phyloP scores from a whole-genome alignment of 768 basidiomycete species.

The Rhodotorula kratochvilovae region DNA sequence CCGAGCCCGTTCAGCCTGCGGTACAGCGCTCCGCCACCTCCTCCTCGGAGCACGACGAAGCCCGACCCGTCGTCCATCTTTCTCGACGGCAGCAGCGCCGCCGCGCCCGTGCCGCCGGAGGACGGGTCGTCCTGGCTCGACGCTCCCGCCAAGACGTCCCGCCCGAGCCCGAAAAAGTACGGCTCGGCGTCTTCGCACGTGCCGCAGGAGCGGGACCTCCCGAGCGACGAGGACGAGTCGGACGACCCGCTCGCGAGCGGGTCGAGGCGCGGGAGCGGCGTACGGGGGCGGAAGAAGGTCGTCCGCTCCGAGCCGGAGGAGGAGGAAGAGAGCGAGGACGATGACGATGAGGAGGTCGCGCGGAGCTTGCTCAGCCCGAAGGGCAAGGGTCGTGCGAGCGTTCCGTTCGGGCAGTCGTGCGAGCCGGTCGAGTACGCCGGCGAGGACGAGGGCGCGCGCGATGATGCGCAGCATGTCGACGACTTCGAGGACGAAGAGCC shows the following conservation, averaged over 20 bases:
- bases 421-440: background rate
- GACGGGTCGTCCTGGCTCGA: background rate
- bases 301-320: background rate
- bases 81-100: background rate
- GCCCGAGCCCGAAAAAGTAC: background rate
- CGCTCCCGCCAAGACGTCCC: background rate
- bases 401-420: too few relatives aligned
- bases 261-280: background rate
- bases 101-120: too few relatives aligned
- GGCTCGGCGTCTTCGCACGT: background rate
- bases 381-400: background rate
- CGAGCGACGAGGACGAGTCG: too few relatives aligned
- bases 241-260: conserved; percentile 5
- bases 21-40: too few relatives aligned
- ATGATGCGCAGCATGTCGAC: background rate
- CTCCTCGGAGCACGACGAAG: too few relatives aligned
- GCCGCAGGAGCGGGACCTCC: too few relatives aligned
- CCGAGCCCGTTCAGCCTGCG: too few relatives aligned
- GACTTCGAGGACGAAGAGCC: too few relatives aligned
- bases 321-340: background rate
- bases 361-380: background rate
- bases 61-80: too few relatives aligned
- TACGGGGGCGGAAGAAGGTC: too few relatives aligned
- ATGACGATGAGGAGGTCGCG: background rate
- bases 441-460: background rate